A percentile compares a stretch with the other conserved stretches of the same genome.
Evolutionary conservation across 768 basidiomycete species (phyloP).

Genomic region (Crepidotus variabilis): DNA sequence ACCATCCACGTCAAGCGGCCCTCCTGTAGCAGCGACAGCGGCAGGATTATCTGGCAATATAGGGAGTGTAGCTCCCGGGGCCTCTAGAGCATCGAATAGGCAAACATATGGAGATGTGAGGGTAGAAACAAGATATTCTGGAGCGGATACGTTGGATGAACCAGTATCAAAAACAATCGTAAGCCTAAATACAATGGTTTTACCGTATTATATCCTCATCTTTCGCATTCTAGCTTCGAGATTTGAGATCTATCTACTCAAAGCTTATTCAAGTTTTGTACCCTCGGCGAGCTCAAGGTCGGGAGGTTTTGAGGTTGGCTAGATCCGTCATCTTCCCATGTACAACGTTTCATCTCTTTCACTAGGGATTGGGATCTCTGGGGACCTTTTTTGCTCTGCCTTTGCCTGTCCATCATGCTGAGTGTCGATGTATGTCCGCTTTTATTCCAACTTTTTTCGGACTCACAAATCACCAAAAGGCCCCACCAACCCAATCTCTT

Average conservation of each 20-base stretch:
- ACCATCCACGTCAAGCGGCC: conserved; percentile 27
- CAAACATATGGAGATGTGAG: conserved; percentile 80
- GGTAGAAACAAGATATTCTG: conserved; percentile 88
- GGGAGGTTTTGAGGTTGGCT: conserved; percentile 76
- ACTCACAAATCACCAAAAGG: conserved; percentile 40
- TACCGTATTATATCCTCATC: neutral
- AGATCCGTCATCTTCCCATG: neutral
- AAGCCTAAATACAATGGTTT: conserved; percentile 18
- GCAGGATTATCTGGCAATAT: conserved; percentile 68
- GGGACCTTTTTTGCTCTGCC: conserved; percentile 87
- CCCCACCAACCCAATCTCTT: conserved; percentile 77
- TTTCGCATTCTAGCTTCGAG: conserved; percentile 61
- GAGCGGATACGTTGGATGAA: conserved; percentile 87
- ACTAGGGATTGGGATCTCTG: conserved; percentile 95
- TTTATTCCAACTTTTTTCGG: neutral
- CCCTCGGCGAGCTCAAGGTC: conserved; percentile 67
- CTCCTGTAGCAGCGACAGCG: conserved; percentile 23
- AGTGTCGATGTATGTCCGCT: conserved; percentile 65
- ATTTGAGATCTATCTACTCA: conserved; percentile 84
- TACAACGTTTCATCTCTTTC: neutral
- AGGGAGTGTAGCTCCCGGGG: conserved; percentile 42
- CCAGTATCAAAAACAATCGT: conserved; percentile 89
- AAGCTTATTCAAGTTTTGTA: conserved; percentile 94
- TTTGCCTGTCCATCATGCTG: conserved; percentile 78
- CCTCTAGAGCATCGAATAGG: conserved; percentile 40